These are phyloP conservation scores for Cardiospermum halicacabum DNA, from an alignment of 345 rosid species.

Conservation along the genomic window DNA sequence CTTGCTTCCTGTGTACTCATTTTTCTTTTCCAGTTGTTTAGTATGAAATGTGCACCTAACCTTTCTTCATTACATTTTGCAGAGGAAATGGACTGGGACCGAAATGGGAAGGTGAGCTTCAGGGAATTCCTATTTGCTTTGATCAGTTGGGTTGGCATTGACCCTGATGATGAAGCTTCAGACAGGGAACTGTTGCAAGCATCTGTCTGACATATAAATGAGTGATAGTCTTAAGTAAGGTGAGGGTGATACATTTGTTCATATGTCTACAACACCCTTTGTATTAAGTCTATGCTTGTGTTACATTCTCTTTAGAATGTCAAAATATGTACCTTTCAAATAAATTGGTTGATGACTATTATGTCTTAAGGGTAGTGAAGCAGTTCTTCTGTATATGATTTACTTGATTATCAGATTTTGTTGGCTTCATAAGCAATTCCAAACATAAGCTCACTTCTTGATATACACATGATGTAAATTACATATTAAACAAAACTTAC, in stretches of 20 bases:
- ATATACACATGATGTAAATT: slow-evolving; percentile 14
- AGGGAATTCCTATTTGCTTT: slow-evolving; percentile 79
- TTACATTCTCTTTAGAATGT: slow-evolving; percentile 4
- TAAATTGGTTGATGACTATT: background rate
- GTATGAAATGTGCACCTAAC: background rate
- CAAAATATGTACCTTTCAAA: background rate
- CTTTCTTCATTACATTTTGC: slow-evolving; percentile 30
- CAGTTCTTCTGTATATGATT: background rate
- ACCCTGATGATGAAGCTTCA: slow-evolving; percentile 33
- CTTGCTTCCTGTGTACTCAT: slow-evolving; percentile 7
- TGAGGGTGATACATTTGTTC: slow-evolving; percentile 15
- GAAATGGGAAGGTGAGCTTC: slow-evolving; percentile 71
- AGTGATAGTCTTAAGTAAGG: slow-evolving; percentile 9
- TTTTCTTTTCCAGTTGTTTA: background rate
- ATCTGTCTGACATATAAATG: background rate
- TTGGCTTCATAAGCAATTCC: background rate
- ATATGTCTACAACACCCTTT: slow-evolving; percentile 8
- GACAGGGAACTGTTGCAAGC: slow-evolving; percentile 9
- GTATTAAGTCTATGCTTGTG: slow-evolving; percentile 9
- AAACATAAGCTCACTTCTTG: slow-evolving; percentile 10
- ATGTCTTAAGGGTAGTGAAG: background rate
- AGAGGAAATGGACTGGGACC: slow-evolving; percentile 94
- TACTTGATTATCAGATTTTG: slow-evolving; percentile 4
- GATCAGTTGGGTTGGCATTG: slow-evolving; percentile 70
- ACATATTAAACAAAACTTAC: slow-evolving; percentile 11